Percentiles rank a stretch among this genome's conserved stretches.
Conservation (phyloP, 768 basidiomycete species). For the Boletus sp. region DNA sequence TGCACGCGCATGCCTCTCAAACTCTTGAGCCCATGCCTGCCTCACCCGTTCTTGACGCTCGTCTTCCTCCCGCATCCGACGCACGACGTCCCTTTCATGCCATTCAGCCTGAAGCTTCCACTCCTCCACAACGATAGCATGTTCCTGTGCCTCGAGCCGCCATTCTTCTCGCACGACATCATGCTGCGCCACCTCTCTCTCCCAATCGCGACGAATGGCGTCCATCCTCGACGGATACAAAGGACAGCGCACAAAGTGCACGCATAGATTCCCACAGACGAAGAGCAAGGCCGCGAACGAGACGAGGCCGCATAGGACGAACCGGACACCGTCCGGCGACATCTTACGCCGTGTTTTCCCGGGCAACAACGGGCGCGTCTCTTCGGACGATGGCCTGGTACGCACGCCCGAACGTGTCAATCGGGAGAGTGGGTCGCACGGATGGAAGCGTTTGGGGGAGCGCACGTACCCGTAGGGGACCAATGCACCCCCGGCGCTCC, state of each 20-base stretch:
- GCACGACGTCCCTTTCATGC: slow-evolving; percentile 10
- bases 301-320: not conserved
- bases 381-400: not conserved
- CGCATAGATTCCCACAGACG: not conserved
- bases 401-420: too few species aligned
- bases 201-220: slow-evolving; percentile 10
- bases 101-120: slow-evolving; percentile 13
- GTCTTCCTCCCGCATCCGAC: slow-evolving; percentile 1
- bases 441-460: too few species aligned
- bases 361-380: slow-evolving; percentile 6
- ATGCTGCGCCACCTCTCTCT: not conserved
- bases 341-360: not conserved
- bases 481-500: not conserved
- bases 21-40: slow-evolving; percentile 5
- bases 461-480: not conserved
- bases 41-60: slow-evolving; percentile 6
- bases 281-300: not conserved
- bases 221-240: slow-evolving; percentile 10
- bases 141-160: slow-evolving; percentile 5
- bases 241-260: slow-evolving; percentile 10
- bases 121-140: not conserved
- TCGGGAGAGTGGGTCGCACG: too few species aligned
- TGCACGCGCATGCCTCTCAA: not conserved
- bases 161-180: not conserved
- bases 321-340: not conserved